A percentile compares a stretch with the other conserved stretches of the same genome.
Evolutionary conservation across 2,329 filamentous ascomycete species (phyloP).

Genomic region (Raffaelea ambrosiae): DNA sequence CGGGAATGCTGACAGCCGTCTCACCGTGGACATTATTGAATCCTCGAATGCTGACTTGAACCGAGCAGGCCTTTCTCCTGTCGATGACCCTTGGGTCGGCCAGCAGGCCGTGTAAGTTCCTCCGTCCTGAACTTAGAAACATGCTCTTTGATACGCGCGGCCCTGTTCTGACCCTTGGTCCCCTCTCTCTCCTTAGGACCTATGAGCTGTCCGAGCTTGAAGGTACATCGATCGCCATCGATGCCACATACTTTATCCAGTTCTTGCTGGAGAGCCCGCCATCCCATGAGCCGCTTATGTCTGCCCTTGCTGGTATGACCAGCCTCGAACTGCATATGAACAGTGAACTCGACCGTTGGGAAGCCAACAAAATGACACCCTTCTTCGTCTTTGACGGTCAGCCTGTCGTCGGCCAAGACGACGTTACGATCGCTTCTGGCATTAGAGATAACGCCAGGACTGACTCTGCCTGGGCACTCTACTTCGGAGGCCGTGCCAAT

Average conservation of each 20-base stretch:
- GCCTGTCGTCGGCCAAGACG: conserved; percentile 67
- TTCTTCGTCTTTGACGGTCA: conserved; percentile 91
- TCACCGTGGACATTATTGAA: no score
- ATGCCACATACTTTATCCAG: conserved; percentile 83
- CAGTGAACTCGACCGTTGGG: conserved; percentile 65
- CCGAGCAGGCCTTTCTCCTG: neutral
- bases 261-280: conserved; percentile 62
- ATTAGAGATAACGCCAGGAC: conserved; percentile 61
- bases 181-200: conserved; percentile 28
- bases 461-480: conserved; percentile 76
- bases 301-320: conserved; percentile 82
- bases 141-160: no score
- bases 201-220: conserved; percentile 63
- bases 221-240: conserved; percentile 70
- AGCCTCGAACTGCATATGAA: conserved; percentile 69
- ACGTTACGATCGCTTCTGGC: conserved; percentile 55
- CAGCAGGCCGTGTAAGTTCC: conserved; percentile 22
- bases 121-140: no score
- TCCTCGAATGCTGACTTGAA: no score
- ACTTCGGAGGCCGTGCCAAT: conserved; percentile 70
- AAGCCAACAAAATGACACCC: conserved; percentile 60
- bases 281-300: conserved; percentile 77
- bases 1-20: neutral
- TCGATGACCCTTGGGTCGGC: conserved; percentile 14
- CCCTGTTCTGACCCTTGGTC: no score